These are phyloP conservation scores for Penicillium macrosclerotiorum DNA, from an alignment of 495 filamentous ascomycete species.

Conservation along the genomic window DNA sequence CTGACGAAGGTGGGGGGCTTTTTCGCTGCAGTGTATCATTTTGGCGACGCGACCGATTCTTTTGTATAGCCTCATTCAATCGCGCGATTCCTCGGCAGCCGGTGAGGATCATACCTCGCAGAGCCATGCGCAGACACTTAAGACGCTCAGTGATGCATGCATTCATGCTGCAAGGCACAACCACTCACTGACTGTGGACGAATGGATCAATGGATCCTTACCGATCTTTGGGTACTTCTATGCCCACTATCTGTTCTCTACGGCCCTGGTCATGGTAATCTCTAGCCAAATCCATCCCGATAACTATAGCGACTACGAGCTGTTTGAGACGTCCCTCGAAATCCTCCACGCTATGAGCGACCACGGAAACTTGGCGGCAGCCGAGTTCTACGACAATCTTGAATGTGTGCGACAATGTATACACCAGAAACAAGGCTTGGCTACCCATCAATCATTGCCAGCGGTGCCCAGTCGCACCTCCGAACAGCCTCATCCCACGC, in stretches of 20 bases:
- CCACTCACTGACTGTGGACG: slow-evolving; percentile 29
- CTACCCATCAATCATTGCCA: not conserved
- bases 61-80: slow-evolving; percentile 26
- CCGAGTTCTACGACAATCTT: slow-evolving; percentile 33
- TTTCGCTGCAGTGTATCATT: slow-evolving; percentile 26
- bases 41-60: slow-evolving; percentile 31
- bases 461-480: not conserved
- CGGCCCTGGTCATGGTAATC: slow-evolving; percentile 27
- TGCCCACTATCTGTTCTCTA: slow-evolving; percentile 36
- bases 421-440: not conserved
- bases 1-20: too few relatives aligned
- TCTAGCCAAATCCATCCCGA: slow-evolving; percentile 27
- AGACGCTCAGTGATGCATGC: slow-evolving; percentile 33
- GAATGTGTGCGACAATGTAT: slow-evolving; percentile 20
- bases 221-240: slow-evolving; percentile 35
- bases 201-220: slow-evolving; percentile 36
- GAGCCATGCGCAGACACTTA: slow-evolving; percentile 13
- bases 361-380: slow-evolving; percentile 31
- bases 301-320: slow-evolving; percentile 16
- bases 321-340: slow-evolving; percentile 28
- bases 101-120: slow-evolving; percentile 8
- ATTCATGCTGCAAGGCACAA: slow-evolving; percentile 30
- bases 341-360: slow-evolving; percentile 27
- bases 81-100: not conserved
- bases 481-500: not conserved